Base-by-base conservation (phyloP, 345 rosid genomes). In the Eucalyptus virginea region DNA sequence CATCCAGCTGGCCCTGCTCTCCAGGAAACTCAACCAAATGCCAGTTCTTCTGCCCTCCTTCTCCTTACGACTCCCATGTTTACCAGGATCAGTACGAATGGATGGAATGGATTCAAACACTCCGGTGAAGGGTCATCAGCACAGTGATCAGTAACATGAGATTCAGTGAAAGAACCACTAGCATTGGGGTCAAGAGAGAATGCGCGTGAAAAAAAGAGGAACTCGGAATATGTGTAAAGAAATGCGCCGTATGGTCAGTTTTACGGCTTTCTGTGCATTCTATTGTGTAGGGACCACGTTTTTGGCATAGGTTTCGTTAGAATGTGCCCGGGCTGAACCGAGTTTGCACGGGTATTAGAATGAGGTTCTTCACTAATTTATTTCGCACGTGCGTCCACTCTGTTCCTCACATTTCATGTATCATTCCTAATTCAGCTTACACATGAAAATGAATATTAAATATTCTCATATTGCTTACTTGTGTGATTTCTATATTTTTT, bases 301-400 rank as follows among this genome's bases (percentile, higher is more conserved):
- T 62, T 62, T 28, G 32, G 32, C 69, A 12, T 12, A 62, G 16
- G 69, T 62, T 62, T 62, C 32, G 34, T 62, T 62, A 28, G 34
- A 62, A 62, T 62, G 34, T 62, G 69, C 69, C 16, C 32, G 8
- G 32, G 16, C 69, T 30, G 0, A 62, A 56, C 9, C 32, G 9
- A 62, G 69, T 28, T 30, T 62, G 17, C 34, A 62, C 69, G 4
- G 69, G 69, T 65, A 65, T 65, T 65, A 1, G 21, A 6, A 34
- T 65, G 77, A 4, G 77, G 21, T 65, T 52, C 19, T 65, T 21
- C 58, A 52, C 26, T 52, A 52, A 52, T 52, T 52, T 0, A 52
- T 52, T 52, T 52, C 11, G 0, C 0, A 0, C 3, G 54, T 51
- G 54, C 54, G 2, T 51, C 4, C 4, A 6, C 54, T 51, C 4